Evolutionary conservation across 345 rosid species (phyloP), one percentile per base, ranked within the genome.

Genomic region (Syzygium aromaticum): DNA sequence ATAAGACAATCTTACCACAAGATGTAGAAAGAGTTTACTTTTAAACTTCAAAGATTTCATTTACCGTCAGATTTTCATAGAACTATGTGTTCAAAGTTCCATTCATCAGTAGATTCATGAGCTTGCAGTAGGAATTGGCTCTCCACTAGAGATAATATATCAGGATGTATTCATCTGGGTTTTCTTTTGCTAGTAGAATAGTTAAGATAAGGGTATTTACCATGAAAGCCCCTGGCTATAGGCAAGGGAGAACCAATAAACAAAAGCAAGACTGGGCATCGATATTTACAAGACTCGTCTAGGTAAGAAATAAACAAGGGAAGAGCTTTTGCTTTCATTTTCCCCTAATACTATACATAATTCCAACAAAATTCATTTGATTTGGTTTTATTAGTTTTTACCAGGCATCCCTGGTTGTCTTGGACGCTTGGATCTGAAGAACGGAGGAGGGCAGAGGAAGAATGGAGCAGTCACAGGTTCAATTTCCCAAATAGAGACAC

Each of bases 391-490:
- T 33, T 57, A 87, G 64, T 30, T 73, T 57, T 52, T 91, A 96
- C 97, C 96, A 86, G 91, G 95, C 95, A 95, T 94, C 91, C 99
- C 99, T 1, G 93, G 95, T 88, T 94, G 98, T 86, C 98, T 95
- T 52, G 93, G 94, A 85, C 92, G 94, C 90, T 94, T 95, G 78
- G 99, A 92, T 93, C 96, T 94, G 85, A 94, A 96, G 89, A 96
- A 96, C 64, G 98, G 98, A 88, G 99, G 94, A 15, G 99, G 99
- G 51, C 96, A 96, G 56, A 98, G 94, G 90, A 94, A 96, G 91
- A 98, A 96, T 52, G 99, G 99, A 89, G 97, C 94, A 88, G 94
- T 92, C 85, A 98, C 95, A 16, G 98, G 99, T 90, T 96, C 99
- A 73, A 96, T 96, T 86, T 98, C 99, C 99, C 99, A 98, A 85